Evolutionary conservation across 768 basidiomycete species (phyloP).

Genomic region (Sporobolomyces phaffii): DNA sequence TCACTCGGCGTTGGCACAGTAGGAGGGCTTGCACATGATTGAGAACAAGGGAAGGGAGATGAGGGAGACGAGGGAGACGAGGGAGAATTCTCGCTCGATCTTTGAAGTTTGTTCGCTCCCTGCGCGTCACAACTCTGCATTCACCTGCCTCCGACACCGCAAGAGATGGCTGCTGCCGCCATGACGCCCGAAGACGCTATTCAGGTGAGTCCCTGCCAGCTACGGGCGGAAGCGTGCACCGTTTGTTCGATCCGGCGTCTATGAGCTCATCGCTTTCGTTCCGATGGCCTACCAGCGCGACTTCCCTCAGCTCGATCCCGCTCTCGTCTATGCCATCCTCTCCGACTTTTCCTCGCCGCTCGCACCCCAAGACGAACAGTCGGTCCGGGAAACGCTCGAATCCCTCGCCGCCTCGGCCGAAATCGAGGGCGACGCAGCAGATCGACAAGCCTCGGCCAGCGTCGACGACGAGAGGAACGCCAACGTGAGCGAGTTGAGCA

Average conservation of each 20-base stretch:
- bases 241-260: not conserved
- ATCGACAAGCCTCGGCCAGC: not conserved
- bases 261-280: not conserved
- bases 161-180: not conserved
- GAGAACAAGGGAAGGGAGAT: not conserved
- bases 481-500: slow-evolving; percentile 21
- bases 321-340: slow-evolving; percentile 33
- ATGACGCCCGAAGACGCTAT: not conserved
- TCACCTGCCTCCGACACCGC: too few relatives aligned
- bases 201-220: not conserved
- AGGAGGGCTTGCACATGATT: slow-evolving; percentile 8
- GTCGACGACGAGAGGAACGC: not conserved
- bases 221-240: not conserved
- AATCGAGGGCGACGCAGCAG: slow-evolving; percentile 3
- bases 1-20: slow-evolving; percentile 1
- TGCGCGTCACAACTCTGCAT: too few relatives aligned
- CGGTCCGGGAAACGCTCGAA: slow-evolving; percentile 4
- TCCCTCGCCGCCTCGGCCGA: slow-evolving; percentile 21
- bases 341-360: slow-evolving; percentile 24
- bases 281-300: slow-evolving; percentile 6
- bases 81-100: too few relatives aligned
- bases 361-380: slow-evolving; percentile 1
- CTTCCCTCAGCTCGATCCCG: slow-evolving; percentile 26
- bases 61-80: not conserved
- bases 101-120: too few relatives aligned